Base-by-base conservation (phyloP, 1,284 basidiomycete species). In the Ustilago lituana region DNA sequence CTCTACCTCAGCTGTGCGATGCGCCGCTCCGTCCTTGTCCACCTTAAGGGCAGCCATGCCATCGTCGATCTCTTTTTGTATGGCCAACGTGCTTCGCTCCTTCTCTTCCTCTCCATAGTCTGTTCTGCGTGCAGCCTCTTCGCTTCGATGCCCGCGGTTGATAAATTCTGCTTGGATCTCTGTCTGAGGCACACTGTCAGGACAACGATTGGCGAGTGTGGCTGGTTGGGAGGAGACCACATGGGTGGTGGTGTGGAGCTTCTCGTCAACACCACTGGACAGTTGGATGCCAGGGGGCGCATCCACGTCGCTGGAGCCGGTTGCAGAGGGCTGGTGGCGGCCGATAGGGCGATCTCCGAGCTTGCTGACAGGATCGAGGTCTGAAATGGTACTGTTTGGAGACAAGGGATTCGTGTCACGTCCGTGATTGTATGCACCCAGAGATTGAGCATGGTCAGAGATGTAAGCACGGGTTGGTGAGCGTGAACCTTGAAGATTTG, bases 311-410 rank as follows among this genome's bases (percentile, higher is more conserved):
- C 6, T 7, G 5, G 15, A 35, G 47, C 51, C 41, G 38, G 26
- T 51, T 12, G 22, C 1, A n/a, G 17, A 32, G 15, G 33, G 23
- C 5, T 52, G 41, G 5, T 27, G 12, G 22, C 32, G 55, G 11
- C 37, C 15, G 8, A 32, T 54, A 17, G 46, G 15, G 32, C 51
- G 56, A 22, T 44, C 46, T 4, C 55, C 56, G 10, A 65, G 55
- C 26, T 58, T 55, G 43, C 56, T 65, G 46, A 65, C 53, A 5
- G 62, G 62, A 45, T 65, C 62, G 5, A 46, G n/a, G 1, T 56
- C 55, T 12, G 62, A 65, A 0, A 59, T 22, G 12, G 51, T 41
- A 9, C 47, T 20, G 10, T 38, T 43, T 9, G 59, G 33, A 6
- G 48, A 38, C 23, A 22, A 44, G 4, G 36, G 8, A n/a, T 15